These are phyloP conservation scores for Rosa hybrid DNA, from an alignment of 331 rosid genomes.

Conservation along the genomic window DNA sequence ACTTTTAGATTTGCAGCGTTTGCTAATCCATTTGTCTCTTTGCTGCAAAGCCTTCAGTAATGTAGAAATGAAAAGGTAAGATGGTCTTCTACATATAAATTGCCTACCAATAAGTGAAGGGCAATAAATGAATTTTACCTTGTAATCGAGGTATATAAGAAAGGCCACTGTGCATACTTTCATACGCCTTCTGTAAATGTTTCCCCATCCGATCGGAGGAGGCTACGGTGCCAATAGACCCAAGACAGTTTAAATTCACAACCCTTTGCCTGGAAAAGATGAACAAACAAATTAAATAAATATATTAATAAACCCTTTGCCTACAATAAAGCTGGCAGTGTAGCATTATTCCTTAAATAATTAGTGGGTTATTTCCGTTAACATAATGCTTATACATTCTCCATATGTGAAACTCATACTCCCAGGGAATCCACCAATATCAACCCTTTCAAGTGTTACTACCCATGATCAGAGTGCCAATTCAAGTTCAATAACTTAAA, in stretches of 20 bases:
- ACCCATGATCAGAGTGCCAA: neutral
- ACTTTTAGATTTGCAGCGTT: conserved; percentile 33
- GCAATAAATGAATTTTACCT: conserved; percentile 52
- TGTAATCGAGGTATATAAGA: conserved; percentile 79
- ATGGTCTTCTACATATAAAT: neutral
- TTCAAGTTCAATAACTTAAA: neutral
- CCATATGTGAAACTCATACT: neutral
- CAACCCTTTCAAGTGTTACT: neutral
- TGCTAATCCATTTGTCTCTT: conserved; percentile 82
- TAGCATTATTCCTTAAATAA: neutral
- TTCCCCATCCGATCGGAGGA: conserved; percentile 73
- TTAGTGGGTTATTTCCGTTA: neutral
- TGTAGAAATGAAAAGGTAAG: conserved; percentile 14
- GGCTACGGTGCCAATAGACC: conserved; percentile 22
- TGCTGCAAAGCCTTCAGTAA: conserved; percentile 67
- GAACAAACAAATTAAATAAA: neutral
- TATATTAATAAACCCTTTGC: neutral
- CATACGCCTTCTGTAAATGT: conserved; percentile 65
- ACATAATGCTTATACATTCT: neutral
- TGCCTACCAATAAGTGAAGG: conserved; percentile 2
- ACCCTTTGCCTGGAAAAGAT: conserved; percentile 9
- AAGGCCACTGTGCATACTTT: conserved; percentile 74
- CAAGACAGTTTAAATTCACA: conserved; percentile 22
- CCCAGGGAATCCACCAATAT: neutral
- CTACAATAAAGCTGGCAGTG: neutral